Base-by-base conservation (phyloP, 2,329 filamentous ascomycete species). In the Geosmithia putterillii region DNA sequence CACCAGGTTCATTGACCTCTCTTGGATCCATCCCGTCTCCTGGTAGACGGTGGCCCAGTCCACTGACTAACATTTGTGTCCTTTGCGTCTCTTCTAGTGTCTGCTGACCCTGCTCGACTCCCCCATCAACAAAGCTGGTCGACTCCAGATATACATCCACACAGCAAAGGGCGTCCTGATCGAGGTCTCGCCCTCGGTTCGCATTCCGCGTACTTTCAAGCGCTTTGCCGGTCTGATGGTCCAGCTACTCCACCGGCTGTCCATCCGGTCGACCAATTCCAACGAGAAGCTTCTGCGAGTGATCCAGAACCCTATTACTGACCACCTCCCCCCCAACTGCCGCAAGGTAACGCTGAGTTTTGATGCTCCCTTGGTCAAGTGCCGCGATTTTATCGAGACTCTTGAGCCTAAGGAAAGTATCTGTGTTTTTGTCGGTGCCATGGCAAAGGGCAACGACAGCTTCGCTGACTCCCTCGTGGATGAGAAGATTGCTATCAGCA, bases 151-250 rank as follows among this genome's bases (percentile, higher is more conserved):
- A 58, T 98, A 94, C 69, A 96, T 98, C 51, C 89, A 95, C 64
- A 96, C 92, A 5, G 88, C 90, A 51, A 95, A 95, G 67, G 90
- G 92, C 42, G 90, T 96, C 32, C 73, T 98, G 54, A 98, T 98
- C 57, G 88, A 96, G 67, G 90, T 98, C 51, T 95, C 88, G 57
- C 92, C 92, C n/a, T 89, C 88, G 8, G 92, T 98, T 46, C 87
- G 92, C 57, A 96, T 98, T 52, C 92, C 92, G 42, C 82, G 92
- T 64, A 98, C 92, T 1, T 98, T 98, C 67, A 98, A 98, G 74
- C 88, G 92, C 36, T 98, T 98, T 57, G 92, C 92, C 39, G 92
- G 92, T 67, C 71, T 98, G 48, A 98, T 98, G 92, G 92, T 98
- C 44, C 92, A 98, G 67, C 75, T 98, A 34, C 79, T 98, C 38